Conservation (phyloP, 768 basidiomycete genomes). For the Plicaturopsis crispa region DNA sequence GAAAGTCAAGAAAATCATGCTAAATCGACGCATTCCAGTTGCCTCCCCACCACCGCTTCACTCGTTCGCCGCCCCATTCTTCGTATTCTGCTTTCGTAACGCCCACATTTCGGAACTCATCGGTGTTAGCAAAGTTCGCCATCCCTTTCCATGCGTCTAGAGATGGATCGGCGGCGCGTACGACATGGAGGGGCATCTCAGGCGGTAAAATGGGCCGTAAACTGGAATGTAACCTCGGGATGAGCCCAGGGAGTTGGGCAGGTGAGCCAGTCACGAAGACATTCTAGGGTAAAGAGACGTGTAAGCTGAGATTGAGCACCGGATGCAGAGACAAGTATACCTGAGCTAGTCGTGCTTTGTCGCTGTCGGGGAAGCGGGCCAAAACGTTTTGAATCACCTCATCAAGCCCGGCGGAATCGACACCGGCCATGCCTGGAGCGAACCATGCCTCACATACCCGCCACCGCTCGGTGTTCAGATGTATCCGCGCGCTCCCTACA, state of each 20-base stretch:
- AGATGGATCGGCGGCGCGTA: slow-evolving; percentile 54
- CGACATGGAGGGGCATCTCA: slow-evolving; percentile 63
- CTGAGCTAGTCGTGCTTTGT: slow-evolving; percentile 69
- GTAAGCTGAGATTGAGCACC: neutral
- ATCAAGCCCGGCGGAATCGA: slow-evolving; percentile 91
- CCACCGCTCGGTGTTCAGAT: slow-evolving; percentile 86
- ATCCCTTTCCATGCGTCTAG: slow-evolving; percentile 92
- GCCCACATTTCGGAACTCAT: slow-evolving; percentile 43
- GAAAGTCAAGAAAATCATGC: slow-evolving; percentile 1
- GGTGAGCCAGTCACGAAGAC: slow-evolving; percentile 86
- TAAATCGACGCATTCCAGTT: slow-evolving; percentile 60
- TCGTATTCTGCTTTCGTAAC: slow-evolving; percentile 81
- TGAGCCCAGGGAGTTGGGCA: slow-evolving; percentile 64
- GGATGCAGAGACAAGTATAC: slow-evolving; percentile 30
- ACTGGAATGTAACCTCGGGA: slow-evolving; percentile 56
- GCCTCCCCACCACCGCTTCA: slow-evolving; percentile 88
- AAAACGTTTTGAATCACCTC: slow-evolving; percentile 87
- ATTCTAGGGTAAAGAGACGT: slow-evolving; percentile 40
- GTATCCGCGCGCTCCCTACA: slow-evolving; percentile 65
- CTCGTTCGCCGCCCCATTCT: slow-evolving; percentile 81
- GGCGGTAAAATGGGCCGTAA: slow-evolving; percentile 85
- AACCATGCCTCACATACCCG: slow-evolving; percentile 91
- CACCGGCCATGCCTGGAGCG: slow-evolving; percentile 87
- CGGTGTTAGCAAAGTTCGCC: slow-evolving; percentile 63
- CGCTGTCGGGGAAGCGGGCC: slow-evolving; percentile 55